phyloP scores from a whole-genome alignment of 805 yeast genomes.

The Saccharomycopsis sp. region DNA sequence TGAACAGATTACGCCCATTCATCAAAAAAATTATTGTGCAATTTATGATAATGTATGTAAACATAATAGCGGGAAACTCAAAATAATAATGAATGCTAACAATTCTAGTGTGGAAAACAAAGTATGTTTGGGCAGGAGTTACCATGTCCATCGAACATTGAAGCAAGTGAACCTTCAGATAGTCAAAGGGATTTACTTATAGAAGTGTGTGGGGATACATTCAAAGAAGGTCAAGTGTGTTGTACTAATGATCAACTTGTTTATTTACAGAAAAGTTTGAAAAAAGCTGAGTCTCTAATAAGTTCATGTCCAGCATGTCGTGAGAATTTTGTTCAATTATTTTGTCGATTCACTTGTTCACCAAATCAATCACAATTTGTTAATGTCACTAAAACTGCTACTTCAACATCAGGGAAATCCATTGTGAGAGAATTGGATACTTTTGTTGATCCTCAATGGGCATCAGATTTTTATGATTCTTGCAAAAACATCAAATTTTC shows the following conservation, averaged over 20 bases:
- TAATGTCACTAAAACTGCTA: slow-evolving; percentile 51
- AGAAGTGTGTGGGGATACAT: slow-evolving; percentile 67
- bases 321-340: slow-evolving; percentile 74
- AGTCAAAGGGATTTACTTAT: slow-evolving; percentile 38
- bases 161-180: slow-evolving; percentile 33
- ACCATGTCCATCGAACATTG: slow-evolving; percentile 63
- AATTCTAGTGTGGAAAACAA: slow-evolving; percentile 64
- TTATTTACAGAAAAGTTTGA: slow-evolving; percentile 49
- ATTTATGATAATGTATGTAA: slow-evolving; percentile 38
- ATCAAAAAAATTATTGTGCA: slow-evolving; percentile 43
- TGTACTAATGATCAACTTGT: slow-evolving; percentile 61
- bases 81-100: not conserved
- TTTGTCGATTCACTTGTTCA: slow-evolving; percentile 87
- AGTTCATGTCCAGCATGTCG: slow-evolving; percentile 93
- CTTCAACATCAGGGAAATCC: slow-evolving; percentile 42
- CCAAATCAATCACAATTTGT: slow-evolving; percentile 73
- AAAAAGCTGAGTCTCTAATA: slow-evolving; percentile 72
- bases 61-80: too few relatives aligned
- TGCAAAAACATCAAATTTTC: slow-evolving; percentile 87
- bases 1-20: slow-evolving; percentile 24
- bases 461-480: slow-evolving; percentile 64
- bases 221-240: slow-evolving; percentile 50
- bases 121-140: slow-evolving; percentile 69
- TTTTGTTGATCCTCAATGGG: slow-evolving; percentile 52
- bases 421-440: slow-evolving; percentile 69